Percentiles rank a stretch among this genome's conserved stretches.
Evolutionary conservation across 2,329 filamentous ascomycete species (phyloP).

Genomic region (Clathrospora elynae): DNA sequence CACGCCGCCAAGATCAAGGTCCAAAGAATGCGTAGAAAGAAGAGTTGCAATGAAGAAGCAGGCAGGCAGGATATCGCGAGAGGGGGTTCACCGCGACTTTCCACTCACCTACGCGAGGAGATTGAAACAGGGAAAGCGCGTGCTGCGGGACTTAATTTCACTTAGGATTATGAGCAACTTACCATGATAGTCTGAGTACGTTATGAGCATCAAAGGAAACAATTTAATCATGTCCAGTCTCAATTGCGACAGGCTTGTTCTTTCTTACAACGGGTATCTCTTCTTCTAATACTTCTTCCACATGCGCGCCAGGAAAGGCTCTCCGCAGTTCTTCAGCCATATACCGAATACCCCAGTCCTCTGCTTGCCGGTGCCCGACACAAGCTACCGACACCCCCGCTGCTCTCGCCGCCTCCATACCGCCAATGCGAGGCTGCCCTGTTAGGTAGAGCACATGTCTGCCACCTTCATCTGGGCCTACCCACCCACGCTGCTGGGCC

Average conservation of each 20-base stretch:
- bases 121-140: too few relatives aligned
- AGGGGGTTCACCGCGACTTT: too few relatives aligned
- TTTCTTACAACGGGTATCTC: slow-evolving; percentile 24
- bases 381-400: slow-evolving; percentile 45
- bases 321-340: slow-evolving; percentile 35
- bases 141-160: too few relatives aligned
- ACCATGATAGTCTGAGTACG: too few relatives aligned
- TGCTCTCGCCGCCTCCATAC: slow-evolving; percentile 40
- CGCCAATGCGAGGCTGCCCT: slow-evolving; percentile 44
- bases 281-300: slow-evolving; percentile 47
- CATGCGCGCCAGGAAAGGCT: slow-evolving; percentile 37
- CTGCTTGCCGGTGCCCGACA: slow-evolving; percentile 47
- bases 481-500: slow-evolving; percentile 32
- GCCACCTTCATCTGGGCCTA: slow-evolving; percentile 26
- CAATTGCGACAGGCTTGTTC: slow-evolving; percentile 1
- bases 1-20: too few relatives aligned
- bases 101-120: too few relatives aligned
- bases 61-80: too few relatives aligned
- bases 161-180: too few relatives aligned
- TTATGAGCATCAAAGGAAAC: too few relatives aligned
- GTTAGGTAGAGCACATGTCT: slow-evolving; percentile 47
- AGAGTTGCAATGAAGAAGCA: too few relatives aligned
- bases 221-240: too few relatives aligned
- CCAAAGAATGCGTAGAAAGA: too few relatives aligned
- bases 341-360: slow-evolving; percentile 50